These are phyloP conservation scores for Holtermanniella nyarrowii DNA, from an alignment of 768 basidiomycete species.

Conservation along the genomic window DNA sequence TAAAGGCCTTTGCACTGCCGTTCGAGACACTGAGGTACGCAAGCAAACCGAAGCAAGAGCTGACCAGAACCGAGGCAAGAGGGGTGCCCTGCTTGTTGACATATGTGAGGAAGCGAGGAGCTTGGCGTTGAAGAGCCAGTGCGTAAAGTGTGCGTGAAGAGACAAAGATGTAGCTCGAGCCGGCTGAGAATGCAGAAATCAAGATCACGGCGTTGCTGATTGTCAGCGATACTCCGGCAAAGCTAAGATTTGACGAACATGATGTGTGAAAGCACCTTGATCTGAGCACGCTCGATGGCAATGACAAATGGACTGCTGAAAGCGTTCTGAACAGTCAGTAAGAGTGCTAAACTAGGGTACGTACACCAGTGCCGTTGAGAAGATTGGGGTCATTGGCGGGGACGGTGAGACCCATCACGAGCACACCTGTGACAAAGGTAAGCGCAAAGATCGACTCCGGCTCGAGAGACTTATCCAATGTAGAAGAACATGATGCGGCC, in stretches of 20 bases:
- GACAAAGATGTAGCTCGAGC: constrained; percentile 78
- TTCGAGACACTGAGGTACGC: constrained; percentile 15
- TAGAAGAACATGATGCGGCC: constrained; percentile 9
- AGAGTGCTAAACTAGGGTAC: constrained; percentile 18
- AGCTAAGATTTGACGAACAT: constrained; percentile 6
- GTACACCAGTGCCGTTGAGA: constrained; percentile 17
- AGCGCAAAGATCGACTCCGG: not conserved
- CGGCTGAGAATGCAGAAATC: constrained; percentile 87
- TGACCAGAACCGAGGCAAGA: constrained; percentile 25
- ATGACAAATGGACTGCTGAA: constrained; percentile 84
- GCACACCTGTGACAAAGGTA: not conserved
- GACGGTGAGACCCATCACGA: constrained; percentile 24
- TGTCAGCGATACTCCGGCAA: not conserved
- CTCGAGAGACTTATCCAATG: too few relatives aligned
- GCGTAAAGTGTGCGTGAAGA: constrained; percentile 70
- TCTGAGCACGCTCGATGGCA: constrained; percentile 62
- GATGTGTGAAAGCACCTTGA: constrained; percentile 69
- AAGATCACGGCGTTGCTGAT: constrained; percentile 48
- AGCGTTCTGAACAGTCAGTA: constrained; percentile 37
- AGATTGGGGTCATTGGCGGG: constrained; percentile 14
- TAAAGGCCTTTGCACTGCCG: constrained; percentile 7
- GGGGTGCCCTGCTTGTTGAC: constrained; percentile 35
- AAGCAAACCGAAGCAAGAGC: constrained; percentile 10
- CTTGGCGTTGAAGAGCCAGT: constrained; percentile 66
- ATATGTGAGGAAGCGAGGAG: constrained; percentile 47